Base-by-base conservation (phyloP, 495 filamentous ascomycete genomes). In the Penicillium bialowiezense region DNA sequence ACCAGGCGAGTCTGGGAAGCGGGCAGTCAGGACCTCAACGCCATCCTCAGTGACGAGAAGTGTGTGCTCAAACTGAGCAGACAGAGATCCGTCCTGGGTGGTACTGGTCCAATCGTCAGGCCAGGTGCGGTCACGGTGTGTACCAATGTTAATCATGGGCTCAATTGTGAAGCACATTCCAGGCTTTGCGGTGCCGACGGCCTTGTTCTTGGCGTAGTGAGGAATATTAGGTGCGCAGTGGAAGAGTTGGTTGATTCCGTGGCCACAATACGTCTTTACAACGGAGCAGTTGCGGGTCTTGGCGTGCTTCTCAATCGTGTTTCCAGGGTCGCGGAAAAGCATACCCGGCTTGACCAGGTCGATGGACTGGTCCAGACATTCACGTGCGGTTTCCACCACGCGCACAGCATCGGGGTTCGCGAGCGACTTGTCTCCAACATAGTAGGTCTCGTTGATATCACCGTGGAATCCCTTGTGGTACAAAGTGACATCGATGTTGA, bases 91-190 rank as follows among this genome's bases (percentile, higher is more conserved):
- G 60, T 95, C 90, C 32, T 80, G 79, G 0, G 90, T 95, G 19
- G 83, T 84, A 59, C 86, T 90, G 1, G 90, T 95, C 90, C 90
- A 95, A 64, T 92, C 82, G 63, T 95, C 90, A 3, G 90, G 90
- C 90, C 90, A 95, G 0, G 87, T 92, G 48, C 86, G 79, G 59
- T 95, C 90, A 34, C 80, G 79, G 58, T 90, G 83, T 9, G 84
- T 89, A 19, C 90, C 90, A 8, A 90, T 67, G 32, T 87, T 87
- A 56, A 95, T 88, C 89, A 95, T 95, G 13, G 90, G 90, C 70
- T 95, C 90, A 50, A 95, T 95, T 1, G 90, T 95, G 50, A 95
- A 95, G 54, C 87, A 91, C 90, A 95, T 93, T 26, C 90, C 90
- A 5, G 83, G 80, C 70, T 93, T 92, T 34, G 89, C 90, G 15